Evolutionary conservation across 2,329 filamentous ascomycete genomes (phyloP).

Genomic region (Myotisia sp.): DNA sequence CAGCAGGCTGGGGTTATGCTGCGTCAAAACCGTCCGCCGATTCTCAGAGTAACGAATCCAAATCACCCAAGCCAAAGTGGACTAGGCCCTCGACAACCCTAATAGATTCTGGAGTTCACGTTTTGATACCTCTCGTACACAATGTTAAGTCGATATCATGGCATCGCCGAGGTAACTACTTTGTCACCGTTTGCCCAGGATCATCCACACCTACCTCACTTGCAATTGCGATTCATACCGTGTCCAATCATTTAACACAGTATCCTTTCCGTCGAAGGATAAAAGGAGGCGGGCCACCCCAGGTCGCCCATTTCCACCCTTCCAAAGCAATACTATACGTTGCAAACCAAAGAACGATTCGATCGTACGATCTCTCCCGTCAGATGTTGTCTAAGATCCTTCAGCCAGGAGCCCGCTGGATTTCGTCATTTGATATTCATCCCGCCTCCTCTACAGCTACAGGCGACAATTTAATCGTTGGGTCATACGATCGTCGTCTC

Average conservation of each 20-base stretch:
- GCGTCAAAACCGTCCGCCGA: conserved; percentile 41
- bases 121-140: conserved; percentile 66
- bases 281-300: conserved; percentile 59
- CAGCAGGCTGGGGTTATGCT: conserved; percentile 90
- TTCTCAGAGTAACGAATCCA: conserved; percentile 43
- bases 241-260: conserved; percentile 89
- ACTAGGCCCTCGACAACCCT: conserved; percentile 59
- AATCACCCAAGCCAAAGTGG: conserved; percentile 70
- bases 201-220: conserved; percentile 34
- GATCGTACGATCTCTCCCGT: conserved; percentile 82
- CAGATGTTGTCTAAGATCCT: conserved; percentile 87
- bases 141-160: conserved; percentile 79
- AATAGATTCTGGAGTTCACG: conserved; percentile 59
- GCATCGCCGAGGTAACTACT: conserved; percentile 89
- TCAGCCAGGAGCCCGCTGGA: conserved; percentile 87
- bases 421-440: conserved; percentile 86
- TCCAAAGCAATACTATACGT: conserved; percentile 88
- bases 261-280: conserved; percentile 68
- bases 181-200: conserved; percentile 72
- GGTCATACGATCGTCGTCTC: conserved; percentile 83
- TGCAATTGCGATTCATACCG: conserved; percentile 83
- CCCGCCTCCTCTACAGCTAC: conserved; percentile 78
- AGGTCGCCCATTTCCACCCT: conserved; percentile 89
- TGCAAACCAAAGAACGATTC: conserved; percentile 82
- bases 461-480: conserved; percentile 83